A percentile compares a stretch with the other conserved stretches of the same genome.
Evolutionary conservation across 495 filamentous ascomycete genomes (phyloP).

Genomic region (Penicillium silybi): DNA sequence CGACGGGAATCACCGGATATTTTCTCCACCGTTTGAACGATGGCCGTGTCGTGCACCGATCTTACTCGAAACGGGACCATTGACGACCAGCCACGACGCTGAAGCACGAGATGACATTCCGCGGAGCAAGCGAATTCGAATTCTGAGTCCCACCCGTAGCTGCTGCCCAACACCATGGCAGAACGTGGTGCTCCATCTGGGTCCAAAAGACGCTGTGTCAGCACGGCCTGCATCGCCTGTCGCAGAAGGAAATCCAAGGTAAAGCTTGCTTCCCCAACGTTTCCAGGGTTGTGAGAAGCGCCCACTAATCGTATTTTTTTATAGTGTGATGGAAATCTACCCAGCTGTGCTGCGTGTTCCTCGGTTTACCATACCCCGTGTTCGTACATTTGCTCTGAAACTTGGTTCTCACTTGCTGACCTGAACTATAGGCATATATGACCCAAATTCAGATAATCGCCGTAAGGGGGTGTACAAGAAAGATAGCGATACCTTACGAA

Average conservation of each 20-base stretch:
- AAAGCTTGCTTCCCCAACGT: conserved; percentile 2
- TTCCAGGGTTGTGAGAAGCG: background rate
- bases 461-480: conserved; percentile 96
- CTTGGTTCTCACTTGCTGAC: background rate
- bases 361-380: conserved; percentile 87
- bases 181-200: conserved; percentile 25
- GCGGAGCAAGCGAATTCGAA: conserved; percentile 21
- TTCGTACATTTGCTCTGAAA: conserved; percentile 9
- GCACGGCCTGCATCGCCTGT: conserved; percentile 90
- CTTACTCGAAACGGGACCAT: conserved; percentile 18
- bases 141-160: conserved; percentile 10
- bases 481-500: conserved; percentile 85
- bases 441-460: conserved; percentile 91
- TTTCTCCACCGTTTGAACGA: conserved; percentile 1
- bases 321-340: conserved; percentile 86
- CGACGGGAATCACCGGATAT: background rate
- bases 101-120: conserved; percentile 20
- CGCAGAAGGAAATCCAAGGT: conserved; percentile 86
- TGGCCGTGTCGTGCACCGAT: conserved; percentile 11
- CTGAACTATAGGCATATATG: conserved; percentile 63
- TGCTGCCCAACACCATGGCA: conserved; percentile 22
- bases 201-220: conserved; percentile 81
- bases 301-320: conserved; percentile 3
- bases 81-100: conserved; percentile 31
- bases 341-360: conserved; percentile 89